Conservation (phyloP, 139 green algal genomes). For the Parachlorella kessleri region DNA sequence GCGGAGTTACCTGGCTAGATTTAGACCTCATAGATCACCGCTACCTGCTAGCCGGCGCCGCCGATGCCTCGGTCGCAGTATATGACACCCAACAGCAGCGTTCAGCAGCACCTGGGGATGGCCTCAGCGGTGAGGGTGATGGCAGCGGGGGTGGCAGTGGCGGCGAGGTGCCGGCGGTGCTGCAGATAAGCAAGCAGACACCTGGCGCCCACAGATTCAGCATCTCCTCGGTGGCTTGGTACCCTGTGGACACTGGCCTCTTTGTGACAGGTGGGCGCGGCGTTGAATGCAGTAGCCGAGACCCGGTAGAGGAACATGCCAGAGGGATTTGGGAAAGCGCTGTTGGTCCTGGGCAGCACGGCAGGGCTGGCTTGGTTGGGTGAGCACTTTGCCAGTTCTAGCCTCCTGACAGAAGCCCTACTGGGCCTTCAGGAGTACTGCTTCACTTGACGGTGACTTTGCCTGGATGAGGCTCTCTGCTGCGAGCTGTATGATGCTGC, state of each 20-base stretch:
- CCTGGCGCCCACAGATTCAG: constrained; percentile 44
- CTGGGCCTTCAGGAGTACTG: too few species aligned
- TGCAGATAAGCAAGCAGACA: constrained; percentile 14
- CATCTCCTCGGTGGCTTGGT: constrained; percentile 71
- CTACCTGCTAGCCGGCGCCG: constrained; percentile 59
- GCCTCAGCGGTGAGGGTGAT: neutral
- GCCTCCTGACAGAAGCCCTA: too few species aligned
- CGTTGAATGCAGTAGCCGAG: too few species aligned
- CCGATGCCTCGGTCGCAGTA: constrained; percentile 50
- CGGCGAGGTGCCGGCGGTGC: constrained; percentile 15
- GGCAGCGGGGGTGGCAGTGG: neutral
- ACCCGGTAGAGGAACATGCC: too few species aligned
- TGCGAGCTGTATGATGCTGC: too few species aligned
- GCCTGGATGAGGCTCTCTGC: too few species aligned
- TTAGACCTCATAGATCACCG: constrained; percentile 69
- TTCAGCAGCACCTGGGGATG: neutral
- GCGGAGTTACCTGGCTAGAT: constrained; percentile 60
- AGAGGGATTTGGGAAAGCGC: too few species aligned
- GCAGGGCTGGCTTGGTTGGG: too few species aligned
- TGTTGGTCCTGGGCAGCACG: too few species aligned
- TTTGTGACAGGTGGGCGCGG: constrained; percentile 61
- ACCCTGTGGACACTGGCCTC: constrained; percentile 85
- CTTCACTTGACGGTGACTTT: too few species aligned
- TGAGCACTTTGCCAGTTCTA: too few species aligned
- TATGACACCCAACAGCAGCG: constrained; percentile 58